These are phyloP conservation scores for Microthlaspi erraticum DNA, from an alignment of 345 rosid genomes.

Conservation along the genomic window DNA sequence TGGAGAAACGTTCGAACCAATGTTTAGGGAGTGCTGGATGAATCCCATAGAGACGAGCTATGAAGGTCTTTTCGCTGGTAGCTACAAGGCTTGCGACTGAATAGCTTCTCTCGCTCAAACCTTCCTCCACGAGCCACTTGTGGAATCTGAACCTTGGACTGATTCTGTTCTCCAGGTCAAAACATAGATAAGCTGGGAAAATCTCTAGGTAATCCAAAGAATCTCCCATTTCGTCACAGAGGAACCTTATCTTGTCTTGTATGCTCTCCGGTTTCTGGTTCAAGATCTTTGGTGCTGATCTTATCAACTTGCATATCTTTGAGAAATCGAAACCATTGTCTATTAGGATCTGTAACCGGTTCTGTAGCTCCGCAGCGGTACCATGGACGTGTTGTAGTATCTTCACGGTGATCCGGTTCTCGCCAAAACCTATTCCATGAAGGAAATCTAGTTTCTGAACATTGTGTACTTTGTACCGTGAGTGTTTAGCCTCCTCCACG, in stretches of 20 bases:
- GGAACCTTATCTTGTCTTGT: slow-evolving; percentile 56
- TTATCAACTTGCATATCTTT: slow-evolving; percentile 54
- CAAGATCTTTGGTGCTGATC: slow-evolving; percentile 57
- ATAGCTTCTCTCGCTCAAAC: slow-evolving; percentile 51
- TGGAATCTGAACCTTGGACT: slow-evolving; percentile 62
- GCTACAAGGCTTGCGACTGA: slow-evolving; percentile 71
- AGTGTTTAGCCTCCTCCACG: slow-evolving; percentile 50
- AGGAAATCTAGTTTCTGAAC: slow-evolving; percentile 60
- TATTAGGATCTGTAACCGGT: slow-evolving; percentile 55
- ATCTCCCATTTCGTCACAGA: slow-evolving; percentile 52
- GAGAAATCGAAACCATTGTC: slow-evolving; percentile 54
- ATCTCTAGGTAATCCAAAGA: slow-evolving; percentile 52
- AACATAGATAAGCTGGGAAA: slow-evolving; percentile 67
- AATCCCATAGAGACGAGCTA: slow-evolving; percentile 58
- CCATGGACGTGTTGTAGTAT: slow-evolving; percentile 57
- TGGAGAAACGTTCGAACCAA: slow-evolving; percentile 56
- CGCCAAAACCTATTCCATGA: slow-evolving; percentile 68
- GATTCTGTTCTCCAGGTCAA: slow-evolving; percentile 67
- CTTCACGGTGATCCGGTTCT: slow-evolving; percentile 58
- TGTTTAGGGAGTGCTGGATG: slow-evolving; percentile 70
- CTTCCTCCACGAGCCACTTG: slow-evolving; percentile 58
- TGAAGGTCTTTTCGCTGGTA: slow-evolving; percentile 61
- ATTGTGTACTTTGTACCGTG: slow-evolving; percentile 48
- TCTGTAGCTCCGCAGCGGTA: slow-evolving; percentile 54
- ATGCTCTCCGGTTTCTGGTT: slow-evolving; percentile 61